Evolutionary conservation across 2,329 filamentous ascomycete species (phyloP).

Genomic region (Calonectria honghensis): DNA sequence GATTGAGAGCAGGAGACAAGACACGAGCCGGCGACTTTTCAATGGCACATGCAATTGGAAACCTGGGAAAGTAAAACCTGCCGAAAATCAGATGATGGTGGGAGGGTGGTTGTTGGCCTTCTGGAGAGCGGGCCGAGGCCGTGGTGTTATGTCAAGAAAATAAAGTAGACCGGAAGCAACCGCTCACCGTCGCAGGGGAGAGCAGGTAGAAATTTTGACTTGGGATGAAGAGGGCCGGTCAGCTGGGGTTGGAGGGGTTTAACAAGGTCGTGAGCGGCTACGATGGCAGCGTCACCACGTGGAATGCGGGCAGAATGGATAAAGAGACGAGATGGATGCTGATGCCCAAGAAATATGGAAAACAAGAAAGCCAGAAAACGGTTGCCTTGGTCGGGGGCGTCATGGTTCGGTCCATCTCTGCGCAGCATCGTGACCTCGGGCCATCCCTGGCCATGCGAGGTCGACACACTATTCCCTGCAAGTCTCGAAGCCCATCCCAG

Average conservation of each 20-base stretch:
- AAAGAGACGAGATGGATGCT: constrained; percentile 19
- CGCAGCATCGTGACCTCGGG: constrained; percentile 56
- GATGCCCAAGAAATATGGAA: constrained; percentile 42
- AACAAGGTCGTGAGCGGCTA: constrained; percentile 15
- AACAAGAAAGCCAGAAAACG: constrained; percentile 49
- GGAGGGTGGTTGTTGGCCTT: constrained; percentile 23
- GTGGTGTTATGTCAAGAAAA: constrained; percentile 14
- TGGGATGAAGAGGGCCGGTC: neutral
- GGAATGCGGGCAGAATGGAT: neutral
- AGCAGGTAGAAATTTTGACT: constrained; percentile 1
- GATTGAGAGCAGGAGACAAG: constrained; percentile 22
- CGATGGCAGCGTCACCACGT: constrained; percentile 37
- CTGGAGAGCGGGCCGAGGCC: neutral
- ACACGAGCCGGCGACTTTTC: neutral
- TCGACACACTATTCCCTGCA: constrained; percentile 46
- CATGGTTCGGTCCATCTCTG: constrained; percentile 56
- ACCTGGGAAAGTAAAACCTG: constrained; percentile 8
- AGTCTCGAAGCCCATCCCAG: constrained; percentile 43
- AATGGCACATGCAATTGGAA: constrained; percentile 27
- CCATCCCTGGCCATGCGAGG: constrained; percentile 48
- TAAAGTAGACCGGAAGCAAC: constrained; percentile 33
- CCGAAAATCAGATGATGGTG: constrained; percentile 40
- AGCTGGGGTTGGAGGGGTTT: constrained; percentile 21
- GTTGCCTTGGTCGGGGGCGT: constrained; percentile 53
- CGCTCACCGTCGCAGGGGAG: constrained; percentile 20